Evolutionary conservation across 2,329 filamentous ascomycete species (phyloP), one percentile per base, ranked within the genome.

Genomic region (Cordyceps tenuipes): DNA sequence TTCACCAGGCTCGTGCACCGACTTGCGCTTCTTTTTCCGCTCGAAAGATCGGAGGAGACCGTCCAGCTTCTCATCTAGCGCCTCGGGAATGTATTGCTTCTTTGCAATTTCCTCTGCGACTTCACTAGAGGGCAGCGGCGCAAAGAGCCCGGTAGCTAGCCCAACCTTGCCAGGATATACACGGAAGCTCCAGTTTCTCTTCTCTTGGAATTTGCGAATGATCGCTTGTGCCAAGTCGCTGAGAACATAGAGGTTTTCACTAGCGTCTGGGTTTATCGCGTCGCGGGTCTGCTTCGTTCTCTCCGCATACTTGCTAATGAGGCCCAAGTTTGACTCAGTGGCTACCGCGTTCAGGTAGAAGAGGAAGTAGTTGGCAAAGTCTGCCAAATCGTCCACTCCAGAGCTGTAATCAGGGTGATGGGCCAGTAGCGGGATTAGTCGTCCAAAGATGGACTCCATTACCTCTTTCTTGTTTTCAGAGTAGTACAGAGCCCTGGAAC

Each of bases 251-350:
- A 99, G 79, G 63, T 86, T 85, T 61, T 91, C 85, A 66, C 87
- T 90, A 62, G 81, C 79, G 1, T 80, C 76, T 0, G 84, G 82
- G 26, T 82, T 81, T 62, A 97, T 84, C 13, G 84, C 89, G 71
- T 99, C 94, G 47, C 84, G 82, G 10, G 92, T 89, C 72, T 93
- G 89, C 78, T 99, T 99, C 59, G 96, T 87, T 10, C 91, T 86
- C 73, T 97, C 92, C 13, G 91, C 91, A 63, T 97, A 89, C 71
- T 94, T 91, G 77, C 89, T 94, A 46, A 99, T 91, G 63, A 96
- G 78, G 0, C 89, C 88, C 17, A 97, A 79, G 67, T 97, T 99
- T 49, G 90, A 84, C 71, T 96, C 89, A 0, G 86, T 93, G 10
- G 90, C 90, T 19, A 97, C 86, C 43, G 87, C 85, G 63, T 82